Base-by-base conservation (phyloP, 257 asterid species). In the Handroanthus guayacan region DNA sequence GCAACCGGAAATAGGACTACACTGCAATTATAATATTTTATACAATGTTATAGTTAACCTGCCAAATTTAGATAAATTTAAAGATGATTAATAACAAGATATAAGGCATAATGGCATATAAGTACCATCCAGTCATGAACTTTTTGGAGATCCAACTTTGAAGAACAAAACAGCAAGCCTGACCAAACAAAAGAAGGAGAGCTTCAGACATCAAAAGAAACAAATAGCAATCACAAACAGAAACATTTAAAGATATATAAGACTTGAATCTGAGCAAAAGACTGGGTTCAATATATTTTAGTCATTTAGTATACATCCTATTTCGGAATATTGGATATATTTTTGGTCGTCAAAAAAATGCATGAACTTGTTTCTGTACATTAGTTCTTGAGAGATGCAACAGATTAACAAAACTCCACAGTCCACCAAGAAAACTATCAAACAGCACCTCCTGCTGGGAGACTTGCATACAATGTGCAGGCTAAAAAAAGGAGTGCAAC, bases 71-170 rank as follows among this genome's bases (percentile, higher is more conserved):
- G 51, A 78, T 6, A 69, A 18, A 20, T 3, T 47, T 12, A 58
- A 13, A 13, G 5, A 54, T 44, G 18, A 39, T 75, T 13, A 72
- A 66, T 12, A 39, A 63, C 50, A 80, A 67, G 68, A 69, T 61
- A 63, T 41, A 17, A 72, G 67, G 60, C 41, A 75, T 45, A 74
- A 17, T 69, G 67, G 60, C 41, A 75, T 45, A 74, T 37, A 84
- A 62, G 78, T 86, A 94, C 98, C 97, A 92, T 92, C 98, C 98
- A 45, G 98, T 94, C 98, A 94, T 94, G 83, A 94, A 94, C 92
- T 94, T 94, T 82, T 85, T 94, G 0, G 98, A 90, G 69, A 90
- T 91, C 97, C 97, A 94, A 78, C 97, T 94, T 74, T 93, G 98
- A 70, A 93, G 94, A 67, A 93, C 80, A 81, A 83, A 88, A 81